Base-by-base conservation (phyloP, 495 filamentous ascomycete species). In the Podospora appendiculata region DNA sequence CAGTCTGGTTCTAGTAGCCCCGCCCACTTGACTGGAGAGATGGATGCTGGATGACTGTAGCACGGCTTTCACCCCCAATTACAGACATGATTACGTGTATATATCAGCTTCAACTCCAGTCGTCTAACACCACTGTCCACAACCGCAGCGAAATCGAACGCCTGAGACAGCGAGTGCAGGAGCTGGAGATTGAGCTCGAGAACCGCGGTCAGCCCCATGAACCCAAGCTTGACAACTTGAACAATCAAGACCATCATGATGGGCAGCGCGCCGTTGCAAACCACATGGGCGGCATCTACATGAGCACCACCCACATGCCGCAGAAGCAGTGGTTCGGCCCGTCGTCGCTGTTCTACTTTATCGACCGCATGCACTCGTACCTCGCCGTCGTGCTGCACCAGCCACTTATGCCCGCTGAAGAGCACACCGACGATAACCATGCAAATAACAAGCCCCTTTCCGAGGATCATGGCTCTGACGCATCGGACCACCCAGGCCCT, bases 321-420 rank as follows among this genome's bases (percentile, higher is more conserved):
- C 57, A 65, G 17, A 61, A 65, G 41, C 57, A 65, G 38, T 70
- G 62, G 63, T 70, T 64, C 48, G 70, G 69, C 7, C 60, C 70
- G 32, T 70, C 70, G 35, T 73, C 70, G 32, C 57, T 69, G 35
- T 69, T 64, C 54, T 69, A 62, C 58, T 73, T 65, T 50, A 65
- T 73, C 41, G 55, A 62, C 40, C 64, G 70, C 40, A 64, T 73
- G 34, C 62, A 55, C 55, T 48, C 38, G 0, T 71, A 70, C 58
- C 58, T 75, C 6, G 48, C 60, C 16, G 50, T 52, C 2, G 57
- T 59, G 14, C 59, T 65, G 6, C 64, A 69, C 45, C 60, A 72
- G 54, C 54, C 58, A 32, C 43, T 57, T 46, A 45, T 55, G 1
- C 56, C 60, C 48, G 48, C 60, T 18, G 45, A 45, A 8, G 14